These are phyloP conservation scores for Picea mariana DNA, from an alignment of 83 land plant genomes.

Conservation along the genomic window DNA sequence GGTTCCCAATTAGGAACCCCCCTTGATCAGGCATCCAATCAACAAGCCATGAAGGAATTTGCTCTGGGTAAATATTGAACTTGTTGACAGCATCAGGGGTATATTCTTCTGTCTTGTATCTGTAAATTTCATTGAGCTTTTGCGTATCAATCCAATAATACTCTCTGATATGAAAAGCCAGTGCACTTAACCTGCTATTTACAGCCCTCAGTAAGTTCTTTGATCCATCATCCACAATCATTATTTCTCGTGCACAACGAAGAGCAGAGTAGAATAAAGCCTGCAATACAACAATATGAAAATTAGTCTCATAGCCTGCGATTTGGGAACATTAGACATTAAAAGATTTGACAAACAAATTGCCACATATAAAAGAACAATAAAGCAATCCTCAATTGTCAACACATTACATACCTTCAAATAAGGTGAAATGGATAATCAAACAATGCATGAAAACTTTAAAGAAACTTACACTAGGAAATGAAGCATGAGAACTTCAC, in stretches of 20 bases:
- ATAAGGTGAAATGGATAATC: no score
- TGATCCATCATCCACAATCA: slow-evolving; percentile 46
- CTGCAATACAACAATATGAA: slow-evolving; percentile 24
- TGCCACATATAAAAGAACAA: not conserved
- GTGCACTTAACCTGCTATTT: slow-evolving; percentile 37
- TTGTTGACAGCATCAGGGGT: slow-evolving; percentile 40
- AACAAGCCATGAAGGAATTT: slow-evolving; percentile 38
- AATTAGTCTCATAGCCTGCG: not conserved
- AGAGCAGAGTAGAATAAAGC: slow-evolving; percentile 65
- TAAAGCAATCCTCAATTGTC: not conserved
- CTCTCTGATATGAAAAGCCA: slow-evolving; percentile 40
- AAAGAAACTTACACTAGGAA: not conserved
- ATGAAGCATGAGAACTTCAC: not conserved
- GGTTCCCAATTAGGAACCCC: slow-evolving; percentile 37
- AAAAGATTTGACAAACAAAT: not conserved
- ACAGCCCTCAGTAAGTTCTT: slow-evolving; percentile 34
- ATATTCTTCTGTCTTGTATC: slow-evolving; percentile 43
- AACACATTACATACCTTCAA: not conserved
- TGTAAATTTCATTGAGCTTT: slow-evolving; percentile 40
- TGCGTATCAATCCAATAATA: slow-evolving; percentile 40
- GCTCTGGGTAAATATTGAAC: slow-evolving; percentile 44
- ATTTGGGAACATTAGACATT: not conserved
- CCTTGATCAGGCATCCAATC: slow-evolving; percentile 51
- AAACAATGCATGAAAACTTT: no score
- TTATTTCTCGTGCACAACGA: slow-evolving; percentile 57